Evolutionary conservation across 1,139 yeast genomes (phyloP), one percentile per base, ranked within the genome.

Genomic region (Magnusiomyces fungicola): DNA sequence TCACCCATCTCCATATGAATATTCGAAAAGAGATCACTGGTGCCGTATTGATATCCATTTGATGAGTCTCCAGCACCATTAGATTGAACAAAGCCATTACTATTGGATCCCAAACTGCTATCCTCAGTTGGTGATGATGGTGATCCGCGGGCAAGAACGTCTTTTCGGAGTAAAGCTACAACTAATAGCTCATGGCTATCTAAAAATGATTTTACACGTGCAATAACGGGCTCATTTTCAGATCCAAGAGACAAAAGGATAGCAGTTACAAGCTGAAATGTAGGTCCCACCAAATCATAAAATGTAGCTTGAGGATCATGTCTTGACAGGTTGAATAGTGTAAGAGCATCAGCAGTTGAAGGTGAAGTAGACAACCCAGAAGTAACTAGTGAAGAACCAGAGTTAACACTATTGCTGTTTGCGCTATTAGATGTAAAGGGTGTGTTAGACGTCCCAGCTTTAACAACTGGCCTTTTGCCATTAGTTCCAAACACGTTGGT

Each of bases 181-280:
- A 83, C 71, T 52, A 87, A 67, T 47, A 74, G 75, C 48, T 76
- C 73, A 61, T 80, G 81, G 46, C 75, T 76, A 5, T 64, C 61
- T 60, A 87, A 63, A 46, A 89, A 66, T 6, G 68, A 71, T 51
- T 70, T 72, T 0, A 81, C 81, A 58, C 78, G 81, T 3, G 67
- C 63, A 21, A 80, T 72, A n/a, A 83, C 81, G 1, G 79, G 75
- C 53, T 74, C 76, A 63, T 88, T 87, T 48, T 82, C 81, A 2
- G 92, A 82, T 0, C 96, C 96, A 74, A 86, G 78, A 2, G 95
- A 78, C 23, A 88, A 69, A 9, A 84, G 69, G 5, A 86, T 71
- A 0, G 95, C 81, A 12, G 81, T 67, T 1, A 87, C 72, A 48
- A 88, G 69, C 58, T 87, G 95, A 67, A 88, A 84, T 2, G 83